These are phyloP conservation scores for Phytophthora cactorum DNA, from an alignment of 352 stramenopile genomes.

Conservation along the genomic window DNA sequence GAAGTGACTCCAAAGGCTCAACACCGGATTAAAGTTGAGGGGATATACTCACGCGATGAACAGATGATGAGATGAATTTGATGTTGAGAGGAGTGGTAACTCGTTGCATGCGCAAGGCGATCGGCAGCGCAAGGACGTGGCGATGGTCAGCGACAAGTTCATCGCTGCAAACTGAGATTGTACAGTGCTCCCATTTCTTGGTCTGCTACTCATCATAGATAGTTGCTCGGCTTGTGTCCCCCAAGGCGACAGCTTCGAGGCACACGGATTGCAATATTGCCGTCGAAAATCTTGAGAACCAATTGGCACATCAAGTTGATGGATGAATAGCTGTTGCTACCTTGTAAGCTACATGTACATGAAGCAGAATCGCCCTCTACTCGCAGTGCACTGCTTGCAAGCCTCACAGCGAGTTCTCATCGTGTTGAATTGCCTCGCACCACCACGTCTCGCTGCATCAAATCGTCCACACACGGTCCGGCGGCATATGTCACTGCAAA, in stretches of 20 bases:
- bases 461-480: no score
- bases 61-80: constrained; percentile 18
- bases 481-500: constrained; percentile 10
- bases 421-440: no score
- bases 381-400: no score
- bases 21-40: constrained; percentile 5
- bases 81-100: constrained; percentile 4
- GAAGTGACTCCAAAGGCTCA: neutral
- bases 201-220: neutral
- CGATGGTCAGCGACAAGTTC: constrained; percentile 8
- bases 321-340: neutral
- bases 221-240: no score
- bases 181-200: no score
- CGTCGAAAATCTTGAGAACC: no score
- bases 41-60: constrained; percentile 9
- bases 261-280: no score
- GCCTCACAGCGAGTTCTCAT: no score
- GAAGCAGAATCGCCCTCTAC: no score
- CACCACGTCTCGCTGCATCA: no score
- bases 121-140: constrained; percentile 3
- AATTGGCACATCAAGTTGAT: neutral
- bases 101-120: neutral
- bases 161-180: no score
- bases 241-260: neutral
- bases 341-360: no score